Percentiles rank a stretch among this genome's conserved stretches.
Conservation (phyloP, 345 rosid genomes). For the Citrus medica region DNA sequence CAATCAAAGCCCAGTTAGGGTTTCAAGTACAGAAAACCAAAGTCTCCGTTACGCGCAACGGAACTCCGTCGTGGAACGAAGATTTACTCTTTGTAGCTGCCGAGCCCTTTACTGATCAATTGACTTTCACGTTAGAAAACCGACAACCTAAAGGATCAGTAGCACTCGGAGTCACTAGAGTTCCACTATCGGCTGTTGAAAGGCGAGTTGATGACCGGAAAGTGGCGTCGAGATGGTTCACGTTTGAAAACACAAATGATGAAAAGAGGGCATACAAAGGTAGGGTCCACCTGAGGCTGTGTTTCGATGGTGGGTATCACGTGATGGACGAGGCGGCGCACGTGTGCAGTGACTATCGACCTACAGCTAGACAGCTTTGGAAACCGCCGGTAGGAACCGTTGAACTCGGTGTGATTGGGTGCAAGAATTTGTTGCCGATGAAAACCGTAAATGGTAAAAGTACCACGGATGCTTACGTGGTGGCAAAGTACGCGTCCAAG, state of each 20-base stretch:
- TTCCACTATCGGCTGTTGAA: slow-evolving; percentile 54
- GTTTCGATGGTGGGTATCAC: slow-evolving; percentile 94
- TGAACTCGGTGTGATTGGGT: slow-evolving; percentile 79
- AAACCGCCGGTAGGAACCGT: slow-evolving; percentile 73
- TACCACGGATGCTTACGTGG: slow-evolving; percentile 73
- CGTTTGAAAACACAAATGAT: slow-evolving; percentile 44
- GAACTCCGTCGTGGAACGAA: slow-evolving; percentile 79
- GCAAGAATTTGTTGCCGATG: slow-evolving; percentile 77
- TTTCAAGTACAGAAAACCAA: slow-evolving; percentile 75
- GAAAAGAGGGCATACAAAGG: slow-evolving; percentile 64
- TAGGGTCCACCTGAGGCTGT: slow-evolving; percentile 68
- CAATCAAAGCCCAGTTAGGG: slow-evolving; percentile 70
- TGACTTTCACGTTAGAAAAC: slow-evolving; percentile 53
- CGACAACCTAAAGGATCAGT: slow-evolving; percentile 52
- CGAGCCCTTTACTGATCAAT: slow-evolving; percentile 65
- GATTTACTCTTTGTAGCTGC: slow-evolving; percentile 78
- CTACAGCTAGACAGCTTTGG: slow-evolving; percentile 93
- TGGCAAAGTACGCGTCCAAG: slow-evolving; percentile 80
- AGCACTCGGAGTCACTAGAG: slow-evolving; percentile 39
- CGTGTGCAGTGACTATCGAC: slow-evolving; percentile 80
- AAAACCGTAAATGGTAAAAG: slow-evolving; percentile 63
- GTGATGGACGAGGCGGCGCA: slow-evolving; percentile 92
- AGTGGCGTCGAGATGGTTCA: slow-evolving; percentile 67
- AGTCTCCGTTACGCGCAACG: slow-evolving; percentile 47
- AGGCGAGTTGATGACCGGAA: slow-evolving; percentile 85